Evolutionary conservation across 2,329 filamentous ascomycete species (phyloP), one percentile per base, ranked within the genome.

Genomic region (Emericellopsis cladophorae): DNA sequence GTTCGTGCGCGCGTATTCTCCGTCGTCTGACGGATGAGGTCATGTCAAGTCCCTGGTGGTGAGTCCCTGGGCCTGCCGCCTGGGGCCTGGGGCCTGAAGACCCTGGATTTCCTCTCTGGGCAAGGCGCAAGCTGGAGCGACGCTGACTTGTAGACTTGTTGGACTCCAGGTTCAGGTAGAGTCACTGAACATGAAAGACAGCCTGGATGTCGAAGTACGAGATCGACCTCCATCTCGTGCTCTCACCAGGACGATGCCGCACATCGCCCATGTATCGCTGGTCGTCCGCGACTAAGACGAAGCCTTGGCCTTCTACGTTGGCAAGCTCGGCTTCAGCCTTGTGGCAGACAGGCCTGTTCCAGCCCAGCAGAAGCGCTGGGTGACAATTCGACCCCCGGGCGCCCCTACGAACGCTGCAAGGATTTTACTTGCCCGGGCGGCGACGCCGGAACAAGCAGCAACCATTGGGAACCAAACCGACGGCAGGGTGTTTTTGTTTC

Each of bases 251-350:
- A 21, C 18, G 18, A 36, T 36, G 34, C 34, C 34, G 10, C 37
- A 45, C 37, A 14, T 47, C 32, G 36, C 39, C 9, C 41, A 45
- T 36, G 35, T 47, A 31, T 43, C 39, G 32, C 32, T 47, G 22
- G 41, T 47, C 39, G 45, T 47, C 31, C 34, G 40, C 34, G 40
- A 44, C 44, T 45, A 47, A 41, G 45, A 47, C 32, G 43, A 47
- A 21, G 45, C 45, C 36, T 15, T 47, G 18, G 41, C 36, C 31
- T 47, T 47, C 22, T 44, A 47, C 39, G 29, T 42, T 11, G 31
- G 16, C 39, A 47, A 47, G 41, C 41, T 47, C 23, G 40, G 40
- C 37, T 47, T 47, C 37, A 45, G 37, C 31, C 43, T 47, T 41
- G 40, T 44, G 40, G 45, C 45, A 32, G 45, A 47, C 36, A 41